Evolutionary conservation across 495 filamentous ascomycete genomes (phyloP), one percentile per base, ranked within the genome.

Genomic region (Penicillium angulare): DNA sequence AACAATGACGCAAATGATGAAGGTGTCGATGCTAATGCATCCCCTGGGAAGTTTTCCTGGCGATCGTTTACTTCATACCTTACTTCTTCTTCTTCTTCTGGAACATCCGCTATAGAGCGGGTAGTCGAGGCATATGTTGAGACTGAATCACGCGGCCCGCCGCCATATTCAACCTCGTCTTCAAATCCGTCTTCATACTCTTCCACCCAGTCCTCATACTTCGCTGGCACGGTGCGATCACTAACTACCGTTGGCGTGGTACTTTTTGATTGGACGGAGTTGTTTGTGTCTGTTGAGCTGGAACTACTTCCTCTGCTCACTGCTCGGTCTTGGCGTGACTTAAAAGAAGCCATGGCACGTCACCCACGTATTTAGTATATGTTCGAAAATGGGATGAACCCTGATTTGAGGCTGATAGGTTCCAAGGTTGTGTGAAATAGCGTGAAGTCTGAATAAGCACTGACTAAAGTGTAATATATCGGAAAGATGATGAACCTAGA

Each of bases 1-100:
- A 96, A 98, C 55, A 92, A 80, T 50, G 84, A 79, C 31, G 88
- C 87, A 64, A 98, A 98, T 45, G 90, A 87, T 15, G 84, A 75
- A 10, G 93, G 87, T 21, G 83, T 93, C 6, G 92, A 89, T 4
- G 88, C 77, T 13, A 88, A 74, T 10, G 85, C 82, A 50, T 84
- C 79, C 45, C 82, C 70, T 35, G 83, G 76, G 54, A 81, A 76
- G 33, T 78, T 65, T 20, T 86, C 85, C 36, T 80, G 74, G 21
- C 87, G 84, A 20, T 82, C 78, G 8, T 85, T 83, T 24, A 90
- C 77, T 47, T 81, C 73, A 53, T 79, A 72, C 21, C 78, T 79
- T 15, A 77, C 69, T 49, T 83, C 78, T 42, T 88, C 81, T 12
- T 65, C 64, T 8, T 88, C 81, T 12, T 65, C 64, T 8, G 43